Evolutionary conservation across 1,139 yeast species (phyloP).

Genomic region (Spencermartinsiella ligniputridi): DNA sequence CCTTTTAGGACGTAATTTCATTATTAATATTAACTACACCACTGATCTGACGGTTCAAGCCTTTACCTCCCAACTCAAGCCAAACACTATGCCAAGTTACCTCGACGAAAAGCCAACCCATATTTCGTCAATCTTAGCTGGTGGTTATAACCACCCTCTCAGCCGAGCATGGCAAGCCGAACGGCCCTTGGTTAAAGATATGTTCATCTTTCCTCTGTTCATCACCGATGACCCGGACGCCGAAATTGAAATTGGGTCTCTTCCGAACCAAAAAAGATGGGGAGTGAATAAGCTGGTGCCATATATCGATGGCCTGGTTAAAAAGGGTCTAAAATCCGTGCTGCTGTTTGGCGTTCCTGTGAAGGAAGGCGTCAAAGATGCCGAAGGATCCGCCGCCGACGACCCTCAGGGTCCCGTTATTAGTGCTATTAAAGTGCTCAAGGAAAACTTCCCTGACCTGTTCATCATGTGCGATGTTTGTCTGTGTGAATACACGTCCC

Average conservation of each 20-base stretch:
- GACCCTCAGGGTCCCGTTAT: slow-evolving; percentile 97
- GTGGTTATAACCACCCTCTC: slow-evolving; percentile 91
- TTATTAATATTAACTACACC: too few relatives aligned
- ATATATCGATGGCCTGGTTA: slow-evolving; percentile 63
- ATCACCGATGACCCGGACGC: slow-evolving; percentile 80
- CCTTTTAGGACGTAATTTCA: not conserved
- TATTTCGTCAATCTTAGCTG: slow-evolving; percentile 78
- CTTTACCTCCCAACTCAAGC: too few relatives aligned
- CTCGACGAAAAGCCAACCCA: slow-evolving; percentile 43
- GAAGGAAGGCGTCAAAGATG: slow-evolving; percentile 69
- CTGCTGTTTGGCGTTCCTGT: slow-evolving; percentile 90
- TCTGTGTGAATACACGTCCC: slow-evolving; percentile 91
- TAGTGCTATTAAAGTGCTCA: slow-evolving; percentile 62
- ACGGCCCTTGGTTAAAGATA: slow-evolving; percentile 72
- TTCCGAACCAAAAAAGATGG: slow-evolving; percentile 84
- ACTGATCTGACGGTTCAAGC: too few relatives aligned
- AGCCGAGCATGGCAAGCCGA: slow-evolving; percentile 89
- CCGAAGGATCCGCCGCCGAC: slow-evolving; percentile 84
- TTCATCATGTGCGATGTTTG: slow-evolving; percentile 94
- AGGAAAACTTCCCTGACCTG: slow-evolving; percentile 66
- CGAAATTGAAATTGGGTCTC: slow-evolving; percentile 63
- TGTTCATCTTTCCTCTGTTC: slow-evolving; percentile 92
- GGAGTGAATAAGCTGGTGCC: slow-evolving; percentile 79
- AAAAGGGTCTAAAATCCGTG: slow-evolving; percentile 80
- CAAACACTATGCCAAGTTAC: slow-evolving; percentile 16